A percentile compares a stretch with the other conserved stretches of the same genome.
Conservation (phyloP, 2,329 filamentous ascomycete species). For the Ceratocystis cacaofunesta region DNA sequence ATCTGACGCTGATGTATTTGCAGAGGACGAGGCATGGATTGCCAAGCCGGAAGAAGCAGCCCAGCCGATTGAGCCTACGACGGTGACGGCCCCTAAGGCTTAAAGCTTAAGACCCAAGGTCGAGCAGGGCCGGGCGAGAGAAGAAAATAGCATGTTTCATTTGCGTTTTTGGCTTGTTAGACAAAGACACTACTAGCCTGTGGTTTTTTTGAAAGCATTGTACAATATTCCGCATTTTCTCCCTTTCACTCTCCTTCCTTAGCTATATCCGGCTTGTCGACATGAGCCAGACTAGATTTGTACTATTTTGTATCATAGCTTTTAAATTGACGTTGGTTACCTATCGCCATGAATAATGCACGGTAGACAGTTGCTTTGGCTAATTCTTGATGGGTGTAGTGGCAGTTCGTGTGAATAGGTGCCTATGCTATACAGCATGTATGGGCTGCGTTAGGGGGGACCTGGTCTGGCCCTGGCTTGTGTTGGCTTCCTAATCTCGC, state of each 20-base stretch:
- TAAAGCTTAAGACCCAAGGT: not conserved
- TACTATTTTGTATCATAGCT: slow-evolving; percentile 11
- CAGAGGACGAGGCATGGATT: slow-evolving; percentile 23
- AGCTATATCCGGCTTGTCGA: not conserved
- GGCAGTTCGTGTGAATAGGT: too few relatives aligned
- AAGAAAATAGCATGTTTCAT: not conserved
- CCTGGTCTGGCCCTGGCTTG: too few relatives aligned
- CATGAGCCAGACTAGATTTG: slow-evolving; percentile 4
- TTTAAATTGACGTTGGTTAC: not conserved
- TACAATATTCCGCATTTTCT: not conserved
- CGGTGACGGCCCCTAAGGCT: slow-evolving; percentile 4
- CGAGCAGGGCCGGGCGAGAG: not conserved
- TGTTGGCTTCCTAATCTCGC: too few relatives aligned
- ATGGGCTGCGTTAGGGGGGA: too few relatives aligned
- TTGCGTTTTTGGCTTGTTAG: not conserved
- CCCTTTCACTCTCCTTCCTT: not conserved
- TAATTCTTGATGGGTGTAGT: not conserved
- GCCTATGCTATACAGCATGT: too few relatives aligned
- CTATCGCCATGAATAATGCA: not conserved
- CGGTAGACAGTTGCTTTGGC: not conserved
- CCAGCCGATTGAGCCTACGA: slow-evolving; percentile 2
- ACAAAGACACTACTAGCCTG: not conserved
- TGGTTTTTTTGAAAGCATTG: not conserved
- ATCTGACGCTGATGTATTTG: slow-evolving; percentile 25
- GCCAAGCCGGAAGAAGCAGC: slow-evolving; percentile 13